Conservation (phyloP, 345 rosid genomes). For the Iberis pinnata region DNA sequence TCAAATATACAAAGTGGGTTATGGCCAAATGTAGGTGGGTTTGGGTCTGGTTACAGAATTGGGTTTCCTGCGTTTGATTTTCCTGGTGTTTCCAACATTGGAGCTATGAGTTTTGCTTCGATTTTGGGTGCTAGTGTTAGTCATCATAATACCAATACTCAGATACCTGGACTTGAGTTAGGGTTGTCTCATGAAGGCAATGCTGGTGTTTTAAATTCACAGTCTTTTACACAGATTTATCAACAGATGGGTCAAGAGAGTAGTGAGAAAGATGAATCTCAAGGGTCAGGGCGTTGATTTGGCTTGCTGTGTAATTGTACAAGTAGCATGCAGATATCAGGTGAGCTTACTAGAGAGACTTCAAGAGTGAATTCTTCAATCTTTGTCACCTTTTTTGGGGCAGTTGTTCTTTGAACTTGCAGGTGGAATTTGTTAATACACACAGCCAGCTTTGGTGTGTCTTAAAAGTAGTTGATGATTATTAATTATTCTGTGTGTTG, state of each 20-base stretch:
- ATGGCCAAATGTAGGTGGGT: conserved; percentile 72
- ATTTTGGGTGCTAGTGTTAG: conserved; percentile 41
- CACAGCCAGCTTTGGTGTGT: conserved; percentile 35
- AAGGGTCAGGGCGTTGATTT: conserved; percentile 70
- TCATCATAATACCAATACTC: conserved; percentile 38
- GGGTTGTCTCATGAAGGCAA: conserved; percentile 91
- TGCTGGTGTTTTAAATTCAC: conserved; percentile 73
- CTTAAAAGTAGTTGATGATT: conserved; percentile 41
- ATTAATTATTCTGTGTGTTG: conserved; percentile 39
- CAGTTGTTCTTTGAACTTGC: conserved; percentile 40
- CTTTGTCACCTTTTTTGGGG: conserved; percentile 15
- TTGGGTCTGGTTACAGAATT: conserved; percentile 49
- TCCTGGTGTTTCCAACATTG: too few species aligned
- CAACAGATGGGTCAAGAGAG: conserved; percentile 81
- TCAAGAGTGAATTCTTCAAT: conserved; percentile 6
- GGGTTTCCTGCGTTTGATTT: conserved; percentile 81
- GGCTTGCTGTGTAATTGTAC: conserved; percentile 40
- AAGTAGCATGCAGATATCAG: conserved; percentile 33
- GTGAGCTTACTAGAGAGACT: conserved; percentile 32
- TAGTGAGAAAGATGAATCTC: conserved; percentile 73
- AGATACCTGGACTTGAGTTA: conserved; percentile 85
- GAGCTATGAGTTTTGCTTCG: conserved; percentile 72
- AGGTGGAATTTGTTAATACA: conserved; percentile 56
- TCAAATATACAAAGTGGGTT: conserved; percentile 53
- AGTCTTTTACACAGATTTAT: conserved; percentile 70